Evolutionary conservation across 1,284 basidiomycete species (phyloP).

Genomic region (Tausonia pullulans): DNA sequence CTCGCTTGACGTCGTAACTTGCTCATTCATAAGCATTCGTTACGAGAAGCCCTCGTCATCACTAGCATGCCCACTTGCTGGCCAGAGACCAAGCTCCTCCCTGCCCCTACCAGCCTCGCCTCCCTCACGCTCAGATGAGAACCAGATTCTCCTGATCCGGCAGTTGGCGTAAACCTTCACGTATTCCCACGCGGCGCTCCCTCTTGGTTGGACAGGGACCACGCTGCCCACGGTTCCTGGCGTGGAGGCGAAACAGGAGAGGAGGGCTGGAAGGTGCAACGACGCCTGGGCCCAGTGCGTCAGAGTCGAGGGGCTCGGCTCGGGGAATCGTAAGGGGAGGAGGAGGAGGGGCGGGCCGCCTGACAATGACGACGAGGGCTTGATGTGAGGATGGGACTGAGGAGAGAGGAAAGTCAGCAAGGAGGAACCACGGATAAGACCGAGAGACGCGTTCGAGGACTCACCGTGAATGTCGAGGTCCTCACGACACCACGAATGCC

Average conservation of each 20-base stretch:
- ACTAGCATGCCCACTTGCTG: too few relatives aligned
- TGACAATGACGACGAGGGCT: neutral
- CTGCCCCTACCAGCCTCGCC: neutral
- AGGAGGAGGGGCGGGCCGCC: neutral
- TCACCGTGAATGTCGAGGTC: conserved; percentile 6
- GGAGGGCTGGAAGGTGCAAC: conserved; percentile 3
- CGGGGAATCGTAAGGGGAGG: neutral
- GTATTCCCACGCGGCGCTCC: neutral
- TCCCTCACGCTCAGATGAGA: neutral
- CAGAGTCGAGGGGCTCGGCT: neutral
- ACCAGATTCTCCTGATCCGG: conserved; percentile 7
- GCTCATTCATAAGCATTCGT: too few relatives aligned
- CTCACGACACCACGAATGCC: conserved; percentile 4
- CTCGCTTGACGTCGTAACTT: too few relatives aligned
- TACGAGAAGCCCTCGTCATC: too few relatives aligned
- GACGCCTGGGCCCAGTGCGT: neutral
- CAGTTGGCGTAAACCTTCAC: conserved; percentile 12
- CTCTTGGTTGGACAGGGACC: neutral
- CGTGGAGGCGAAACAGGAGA: neutral
- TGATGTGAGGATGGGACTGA: neutral
- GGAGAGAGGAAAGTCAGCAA: neutral
- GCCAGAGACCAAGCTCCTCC: conserved; percentile 12
- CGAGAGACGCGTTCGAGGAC: neutral
- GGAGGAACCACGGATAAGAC: neutral
- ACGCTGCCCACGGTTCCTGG: neutral